These are phyloP conservation scores for Cyberlindnera veronae DNA, from an alignment of 805 yeast species.

Conservation along the genomic window DNA sequence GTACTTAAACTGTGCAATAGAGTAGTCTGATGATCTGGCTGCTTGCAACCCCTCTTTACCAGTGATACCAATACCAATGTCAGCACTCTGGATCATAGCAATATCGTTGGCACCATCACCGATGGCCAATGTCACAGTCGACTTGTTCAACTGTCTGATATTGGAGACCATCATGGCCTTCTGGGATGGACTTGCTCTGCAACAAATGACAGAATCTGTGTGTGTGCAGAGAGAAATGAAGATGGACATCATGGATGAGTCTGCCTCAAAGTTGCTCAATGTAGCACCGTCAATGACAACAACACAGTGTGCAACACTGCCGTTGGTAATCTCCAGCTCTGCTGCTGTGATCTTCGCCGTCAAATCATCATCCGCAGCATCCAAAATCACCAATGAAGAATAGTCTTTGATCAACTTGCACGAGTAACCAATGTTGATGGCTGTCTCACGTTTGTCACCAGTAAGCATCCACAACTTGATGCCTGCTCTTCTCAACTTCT, in stretches of 20 bases:
- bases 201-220: slow-evolving; percentile 88
- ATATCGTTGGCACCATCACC: slow-evolving; percentile 99
- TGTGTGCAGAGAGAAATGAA: slow-evolving; percentile 83
- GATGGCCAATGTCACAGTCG: slow-evolving; percentile 84
- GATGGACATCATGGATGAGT: slow-evolving; percentile 64
- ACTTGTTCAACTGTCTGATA: slow-evolving; percentile 66
- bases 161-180: slow-evolving; percentile 84
- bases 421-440: slow-evolving; percentile 94
- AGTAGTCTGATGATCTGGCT: slow-evolving; percentile 89
- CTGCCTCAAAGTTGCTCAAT: slow-evolving; percentile 65
- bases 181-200: slow-evolving; percentile 96
- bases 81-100: slow-evolving; percentile 99
- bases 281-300: slow-evolving; percentile 95
- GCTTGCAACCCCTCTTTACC: slow-evolving; percentile 98
- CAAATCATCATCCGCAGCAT: slow-evolving; percentile 53
- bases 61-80: slow-evolving; percentile 95
- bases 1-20: slow-evolving; percentile 91
- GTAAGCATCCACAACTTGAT: slow-evolving; percentile 97
- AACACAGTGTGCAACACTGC: slow-evolving; percentile 88
- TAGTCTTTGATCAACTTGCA: slow-evolving; percentile 91
- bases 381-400: slow-evolving; percentile 78
- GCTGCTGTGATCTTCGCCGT: slow-evolving; percentile 71
- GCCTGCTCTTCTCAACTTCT: slow-evolving; percentile 87
- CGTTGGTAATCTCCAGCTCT: slow-evolving; percentile 65
- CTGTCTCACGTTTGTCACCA: slow-evolving; percentile 97